A percentile compares a stretch with the other conserved stretches of the same genome.
phyloP scores from a whole-genome alignment of 169 alveolate genomes.

The Plasmodium coatneyi region DNA sequence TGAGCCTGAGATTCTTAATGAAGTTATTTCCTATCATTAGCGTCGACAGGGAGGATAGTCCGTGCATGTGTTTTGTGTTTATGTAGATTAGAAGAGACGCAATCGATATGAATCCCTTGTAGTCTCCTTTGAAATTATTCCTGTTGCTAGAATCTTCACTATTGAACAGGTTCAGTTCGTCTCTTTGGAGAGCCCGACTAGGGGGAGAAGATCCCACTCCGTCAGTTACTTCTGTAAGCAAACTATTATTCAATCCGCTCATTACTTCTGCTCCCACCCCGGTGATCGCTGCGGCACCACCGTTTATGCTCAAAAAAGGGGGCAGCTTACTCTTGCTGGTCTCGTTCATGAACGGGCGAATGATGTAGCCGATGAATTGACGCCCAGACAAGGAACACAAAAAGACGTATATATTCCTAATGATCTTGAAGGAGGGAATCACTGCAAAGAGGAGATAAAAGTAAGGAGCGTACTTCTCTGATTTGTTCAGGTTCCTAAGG shows the following conservation, averaged over 20 bases:
- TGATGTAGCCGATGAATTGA: slow-evolving; percentile 59
- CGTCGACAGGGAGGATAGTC: slow-evolving; percentile 32
- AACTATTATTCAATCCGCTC: neutral
- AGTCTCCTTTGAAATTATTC: slow-evolving; percentile 38
- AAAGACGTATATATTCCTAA: slow-evolving; percentile 47
- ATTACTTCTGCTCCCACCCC: neutral
- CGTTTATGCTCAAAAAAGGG: slow-evolving; percentile 21
- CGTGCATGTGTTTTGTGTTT: slow-evolving; percentile 68
- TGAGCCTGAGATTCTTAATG: slow-evolving; percentile 41
- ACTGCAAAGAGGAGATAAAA: slow-evolving; percentile 38
- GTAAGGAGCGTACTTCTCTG: slow-evolving; percentile 43
- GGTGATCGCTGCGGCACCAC: slow-evolving; percentile 10
- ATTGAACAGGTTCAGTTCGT: slow-evolving; percentile 23
- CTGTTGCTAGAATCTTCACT: slow-evolving; percentile 1
- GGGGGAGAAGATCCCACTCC: neutral
- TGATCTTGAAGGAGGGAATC: slow-evolving; percentile 57
- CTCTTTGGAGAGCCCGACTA: neutral
- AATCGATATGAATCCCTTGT: slow-evolving; percentile 62
- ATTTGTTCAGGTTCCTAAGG: slow-evolving; percentile 22
- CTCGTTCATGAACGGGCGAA: slow-evolving; percentile 36
- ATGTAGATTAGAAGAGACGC: slow-evolving; percentile 55
- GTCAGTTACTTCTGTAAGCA: neutral
- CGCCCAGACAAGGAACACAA: slow-evolving; percentile 55
- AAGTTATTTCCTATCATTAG: slow-evolving; percentile 63
- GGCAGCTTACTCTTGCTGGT: slow-evolving; percentile 35